Percentiles rank a stretch among this genome's conserved stretches.
These are phyloP conservation scores for Aspergillus floridensis DNA, from an alignment of 2,329 filamentous ascomycete genomes.

Conservation along the genomic window DNA sequence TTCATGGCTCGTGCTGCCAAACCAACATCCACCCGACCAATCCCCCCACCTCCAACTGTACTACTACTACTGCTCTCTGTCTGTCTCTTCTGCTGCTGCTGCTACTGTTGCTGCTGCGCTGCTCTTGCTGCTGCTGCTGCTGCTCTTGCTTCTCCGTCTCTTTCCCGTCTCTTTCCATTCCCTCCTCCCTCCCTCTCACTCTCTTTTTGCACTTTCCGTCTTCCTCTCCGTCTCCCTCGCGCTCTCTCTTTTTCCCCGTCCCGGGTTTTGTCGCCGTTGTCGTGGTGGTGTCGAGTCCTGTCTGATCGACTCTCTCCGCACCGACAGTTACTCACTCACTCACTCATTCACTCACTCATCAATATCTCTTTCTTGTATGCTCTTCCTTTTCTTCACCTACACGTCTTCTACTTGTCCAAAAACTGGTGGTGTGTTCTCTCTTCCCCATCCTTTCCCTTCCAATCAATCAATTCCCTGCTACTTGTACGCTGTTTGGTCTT, in stretches of 20 bases:
- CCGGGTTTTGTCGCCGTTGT: too few species aligned
- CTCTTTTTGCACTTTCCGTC: conserved; percentile 2
- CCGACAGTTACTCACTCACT: too few species aligned
- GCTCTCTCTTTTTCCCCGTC: neutral
- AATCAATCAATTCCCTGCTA: neutral
- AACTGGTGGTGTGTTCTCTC: neutral
- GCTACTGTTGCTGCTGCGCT: too few species aligned
- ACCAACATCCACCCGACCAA: conserved; percentile 3
- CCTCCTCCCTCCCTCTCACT: neutral
- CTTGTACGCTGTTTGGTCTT: too few species aligned
- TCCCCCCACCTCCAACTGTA: neutral
- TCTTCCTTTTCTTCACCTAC: neutral
- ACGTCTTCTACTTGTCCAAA: neutral
- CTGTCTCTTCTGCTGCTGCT: too few species aligned
- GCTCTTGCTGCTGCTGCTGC: too few species aligned
- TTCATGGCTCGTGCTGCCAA: conserved; percentile 3
- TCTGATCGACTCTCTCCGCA: too few species aligned
- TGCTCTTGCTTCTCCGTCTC: neutral
- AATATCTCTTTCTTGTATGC: too few species aligned
- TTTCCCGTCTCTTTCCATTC: neutral
- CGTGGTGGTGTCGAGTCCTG: too few species aligned
- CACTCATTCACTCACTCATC: too few species aligned
- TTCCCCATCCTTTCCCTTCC: conserved; percentile 5
- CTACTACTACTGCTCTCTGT: too few species aligned
- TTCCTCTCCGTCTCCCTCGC: conserved; percentile 1